phyloP scores from a whole-genome alignment of 2,329 filamentous ascomycete genomes.

The Phyllosticta paracitricarpa region DNA sequence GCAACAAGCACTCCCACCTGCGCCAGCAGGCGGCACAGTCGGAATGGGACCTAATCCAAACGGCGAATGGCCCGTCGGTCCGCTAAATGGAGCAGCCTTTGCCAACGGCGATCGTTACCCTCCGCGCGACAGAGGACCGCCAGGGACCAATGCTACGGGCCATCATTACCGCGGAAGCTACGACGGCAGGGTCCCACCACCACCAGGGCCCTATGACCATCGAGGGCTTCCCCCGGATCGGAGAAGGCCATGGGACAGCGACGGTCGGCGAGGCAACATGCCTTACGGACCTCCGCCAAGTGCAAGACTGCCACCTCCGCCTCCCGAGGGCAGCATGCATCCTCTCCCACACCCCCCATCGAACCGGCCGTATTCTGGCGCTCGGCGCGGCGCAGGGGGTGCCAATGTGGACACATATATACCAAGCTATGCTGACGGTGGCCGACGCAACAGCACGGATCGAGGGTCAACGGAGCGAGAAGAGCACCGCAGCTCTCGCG shows the following conservation, averaged over 20 bases:
- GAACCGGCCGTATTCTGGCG: conserved; percentile 15
- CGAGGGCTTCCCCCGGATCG: conserved; percentile 24
- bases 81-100: conserved; percentile 23
- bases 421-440: conserved; percentile 27
- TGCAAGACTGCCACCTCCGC: conserved; percentile 22
- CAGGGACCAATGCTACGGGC: conserved; percentile 23
- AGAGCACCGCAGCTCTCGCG: conserved; percentile 17
- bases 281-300: conserved; percentile 9
- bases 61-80: conserved; percentile 42
- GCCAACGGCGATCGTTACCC: conserved; percentile 24
- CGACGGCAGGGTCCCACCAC: conserved; percentile 6
- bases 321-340: conserved; percentile 27
- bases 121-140: conserved; percentile 30
- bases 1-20: conserved; percentile 74
- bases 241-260: conserved; percentile 18
- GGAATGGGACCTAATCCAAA: conserved; percentile 52
- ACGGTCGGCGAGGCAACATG: conserved; percentile 9
- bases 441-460: conserved; percentile 12
- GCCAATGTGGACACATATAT: conserved; percentile 34
- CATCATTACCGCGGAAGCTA: neutral
- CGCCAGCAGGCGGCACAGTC: conserved; percentile 82
- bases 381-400: conserved; percentile 11
- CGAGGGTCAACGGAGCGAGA: conserved; percentile 26
- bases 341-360: conserved; percentile 24
- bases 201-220: conserved; percentile 23